Conservation (phyloP, 192 early-diverging fungal species). For the Coemansia sp. region DNA sequence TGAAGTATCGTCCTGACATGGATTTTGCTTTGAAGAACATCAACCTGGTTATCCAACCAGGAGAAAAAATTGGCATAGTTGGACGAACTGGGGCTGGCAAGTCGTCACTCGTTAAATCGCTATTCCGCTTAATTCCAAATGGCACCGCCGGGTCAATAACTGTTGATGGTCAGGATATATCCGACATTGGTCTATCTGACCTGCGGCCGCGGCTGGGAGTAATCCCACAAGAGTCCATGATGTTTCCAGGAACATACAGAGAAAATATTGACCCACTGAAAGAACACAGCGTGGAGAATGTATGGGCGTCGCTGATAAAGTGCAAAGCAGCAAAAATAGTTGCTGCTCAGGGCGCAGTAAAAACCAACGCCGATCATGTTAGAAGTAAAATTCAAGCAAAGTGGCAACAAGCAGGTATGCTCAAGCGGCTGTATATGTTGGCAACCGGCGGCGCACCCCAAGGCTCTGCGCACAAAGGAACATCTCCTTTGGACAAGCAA, state of each 20-base stretch:
- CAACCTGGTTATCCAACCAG: slow-evolving; percentile 57
- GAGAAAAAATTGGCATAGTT: slow-evolving; percentile 65
- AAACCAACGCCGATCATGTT: neutral
- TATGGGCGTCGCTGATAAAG: slow-evolving; percentile 62
- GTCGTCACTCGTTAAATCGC: slow-evolving; percentile 56
- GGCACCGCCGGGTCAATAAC: slow-evolving; percentile 54
- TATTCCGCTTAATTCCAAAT: slow-evolving; percentile 67
- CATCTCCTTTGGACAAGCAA: neutral
- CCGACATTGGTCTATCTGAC: slow-evolving; percentile 56
- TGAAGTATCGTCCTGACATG: slow-evolving; percentile 62
- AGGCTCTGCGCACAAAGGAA: slow-evolving; percentile 25
- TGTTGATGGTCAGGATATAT: slow-evolving; percentile 73
- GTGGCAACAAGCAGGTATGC: neutral
- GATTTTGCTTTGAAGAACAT: slow-evolving; percentile 61
- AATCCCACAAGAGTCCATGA: slow-evolving; percentile 65
- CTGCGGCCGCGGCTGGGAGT: slow-evolving; percentile 50
- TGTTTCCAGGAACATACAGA: slow-evolving; percentile 61
- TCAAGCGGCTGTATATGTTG: neutral
- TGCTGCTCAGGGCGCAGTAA: neutral
- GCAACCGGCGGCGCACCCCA: slow-evolving; percentile 8
- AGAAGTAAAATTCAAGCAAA: neutral
- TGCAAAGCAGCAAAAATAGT: slow-evolving; percentile 3
- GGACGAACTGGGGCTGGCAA: slow-evolving; percentile 81
- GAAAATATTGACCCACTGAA: slow-evolving; percentile 68
- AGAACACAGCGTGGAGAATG: slow-evolving; percentile 51